Conservation (phyloP, 163 green algal species). For the Scenedesmus sp. region DNA sequence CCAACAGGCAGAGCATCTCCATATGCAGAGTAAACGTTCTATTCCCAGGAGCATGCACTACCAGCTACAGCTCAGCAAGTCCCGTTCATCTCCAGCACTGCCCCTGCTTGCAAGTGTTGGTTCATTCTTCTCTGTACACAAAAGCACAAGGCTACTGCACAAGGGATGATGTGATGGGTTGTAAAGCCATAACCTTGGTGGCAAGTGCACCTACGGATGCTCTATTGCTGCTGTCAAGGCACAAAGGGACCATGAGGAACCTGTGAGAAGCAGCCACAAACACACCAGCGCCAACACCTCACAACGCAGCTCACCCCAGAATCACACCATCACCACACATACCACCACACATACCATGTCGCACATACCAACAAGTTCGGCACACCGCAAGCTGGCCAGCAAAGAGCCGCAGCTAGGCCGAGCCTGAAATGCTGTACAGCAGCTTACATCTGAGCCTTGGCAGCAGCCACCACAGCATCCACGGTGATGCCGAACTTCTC, state of each 20-base stretch:
- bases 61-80: not conserved
- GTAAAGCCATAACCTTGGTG: not conserved
- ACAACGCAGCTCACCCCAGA: not conserved
- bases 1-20: not conserved
- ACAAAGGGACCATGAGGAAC: not conserved
- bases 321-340: not conserved
- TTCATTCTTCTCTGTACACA: not conserved
- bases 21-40: too few species aligned
- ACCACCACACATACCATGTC: not conserved
- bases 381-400: not conserved
- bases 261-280: not conserved
- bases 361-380: not conserved
- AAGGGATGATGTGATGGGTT: not conserved
- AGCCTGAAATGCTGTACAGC: not conserved
- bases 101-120: not conserved
- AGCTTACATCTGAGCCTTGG: conserved; percentile 71
- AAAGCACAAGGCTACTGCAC: not conserved
- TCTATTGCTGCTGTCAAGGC: not conserved
- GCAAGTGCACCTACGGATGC: not conserved
- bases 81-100: too few species aligned
- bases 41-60: too few species aligned
- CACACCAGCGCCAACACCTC: not conserved
- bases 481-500: conserved; percentile 97
- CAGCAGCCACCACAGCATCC: conserved; percentile 81
- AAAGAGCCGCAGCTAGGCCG: not conserved